phyloP scores from a whole-genome alignment of 768 basidiomycete genomes.

The Russula compacta region DNA sequence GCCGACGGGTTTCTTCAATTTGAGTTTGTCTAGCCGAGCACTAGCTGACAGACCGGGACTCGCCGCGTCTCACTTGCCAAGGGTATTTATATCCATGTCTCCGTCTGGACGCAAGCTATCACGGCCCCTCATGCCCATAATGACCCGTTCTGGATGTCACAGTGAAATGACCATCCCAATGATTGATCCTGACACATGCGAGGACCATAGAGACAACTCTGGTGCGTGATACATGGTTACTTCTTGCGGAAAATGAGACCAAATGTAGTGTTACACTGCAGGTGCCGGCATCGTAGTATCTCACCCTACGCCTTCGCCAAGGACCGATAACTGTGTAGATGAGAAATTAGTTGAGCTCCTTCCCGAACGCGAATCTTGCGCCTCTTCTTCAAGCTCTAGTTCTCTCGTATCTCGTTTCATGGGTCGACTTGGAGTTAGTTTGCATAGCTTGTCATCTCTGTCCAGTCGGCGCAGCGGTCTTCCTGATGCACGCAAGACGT shows the following conservation, averaged over 20 bases:
- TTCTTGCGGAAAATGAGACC: neutral
- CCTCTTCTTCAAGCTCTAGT: neutral
- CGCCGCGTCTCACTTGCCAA: too few relatives aligned
- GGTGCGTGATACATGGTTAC: neutral
- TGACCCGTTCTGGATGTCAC: conserved; percentile 1
- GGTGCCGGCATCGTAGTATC: neutral
- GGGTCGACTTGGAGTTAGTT: neutral
- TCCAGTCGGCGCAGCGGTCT: conserved; percentile 3
- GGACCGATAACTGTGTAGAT: neutral
- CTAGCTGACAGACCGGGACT: too few relatives aligned
- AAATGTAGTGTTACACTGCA: neutral
- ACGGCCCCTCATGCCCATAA: conserved; percentile 1
- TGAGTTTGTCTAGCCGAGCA: too few relatives aligned
- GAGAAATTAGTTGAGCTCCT: neutral
- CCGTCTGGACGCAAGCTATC: neutral
- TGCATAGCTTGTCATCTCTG: neutral
- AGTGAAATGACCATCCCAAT: neutral
- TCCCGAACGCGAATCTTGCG: neutral
- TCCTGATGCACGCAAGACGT: neutral
- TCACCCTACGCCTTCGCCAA: neutral
- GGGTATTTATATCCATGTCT: neutral
- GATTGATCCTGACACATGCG: neutral
- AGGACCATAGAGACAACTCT: neutral
- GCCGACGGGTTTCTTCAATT: too few relatives aligned
- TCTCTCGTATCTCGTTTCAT: neutral